Evolutionary conservation across 176 grass and related monocot genomes (phyloP).

Genomic region (Zoysia pacifica): DNA sequence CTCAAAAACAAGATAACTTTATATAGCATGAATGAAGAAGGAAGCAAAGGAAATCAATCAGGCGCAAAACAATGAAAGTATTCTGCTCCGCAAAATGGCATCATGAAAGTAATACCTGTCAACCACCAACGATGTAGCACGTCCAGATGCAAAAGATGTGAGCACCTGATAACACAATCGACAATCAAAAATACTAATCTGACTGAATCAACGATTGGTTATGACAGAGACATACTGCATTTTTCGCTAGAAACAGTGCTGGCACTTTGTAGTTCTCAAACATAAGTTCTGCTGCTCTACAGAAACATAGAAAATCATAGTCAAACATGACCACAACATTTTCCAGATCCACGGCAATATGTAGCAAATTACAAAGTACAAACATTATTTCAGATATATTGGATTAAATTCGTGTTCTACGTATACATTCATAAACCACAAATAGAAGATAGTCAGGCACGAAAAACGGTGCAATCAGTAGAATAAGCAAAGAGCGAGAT

Average conservation of each 20-base stretch:
- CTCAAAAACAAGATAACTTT: no score
- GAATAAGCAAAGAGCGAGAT: neutral
- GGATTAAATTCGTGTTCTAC: neutral
- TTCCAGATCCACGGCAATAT: neutral
- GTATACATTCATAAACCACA: neutral
- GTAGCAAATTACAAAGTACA: neutral
- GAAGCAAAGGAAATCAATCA: no score
- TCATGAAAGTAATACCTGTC: constrained; percentile 70
- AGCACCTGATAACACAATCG: constrained; percentile 65
- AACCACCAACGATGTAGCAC: constrained; percentile 94
- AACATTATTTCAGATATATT: neutral
- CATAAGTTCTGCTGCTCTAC: constrained; percentile 94
- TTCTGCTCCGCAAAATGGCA: neutral
- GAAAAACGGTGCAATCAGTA: neutral
- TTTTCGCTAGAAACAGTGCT: constrained; percentile 91
- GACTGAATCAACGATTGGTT: constrained; percentile 24
- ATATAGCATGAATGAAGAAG: no score
- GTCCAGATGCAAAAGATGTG: constrained; percentile 98
- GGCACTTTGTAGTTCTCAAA: constrained; percentile 99
- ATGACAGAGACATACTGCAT: constrained; percentile 77
- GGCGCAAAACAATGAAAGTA: no score
- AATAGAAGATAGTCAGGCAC: neutral
- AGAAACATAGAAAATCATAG: constrained; percentile 40
- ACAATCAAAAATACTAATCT: constrained; percentile 47
- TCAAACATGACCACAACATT: constrained; percentile 18